Conservation (phyloP, 805 yeast genomes). For the Saturnispora besseyi region DNA sequence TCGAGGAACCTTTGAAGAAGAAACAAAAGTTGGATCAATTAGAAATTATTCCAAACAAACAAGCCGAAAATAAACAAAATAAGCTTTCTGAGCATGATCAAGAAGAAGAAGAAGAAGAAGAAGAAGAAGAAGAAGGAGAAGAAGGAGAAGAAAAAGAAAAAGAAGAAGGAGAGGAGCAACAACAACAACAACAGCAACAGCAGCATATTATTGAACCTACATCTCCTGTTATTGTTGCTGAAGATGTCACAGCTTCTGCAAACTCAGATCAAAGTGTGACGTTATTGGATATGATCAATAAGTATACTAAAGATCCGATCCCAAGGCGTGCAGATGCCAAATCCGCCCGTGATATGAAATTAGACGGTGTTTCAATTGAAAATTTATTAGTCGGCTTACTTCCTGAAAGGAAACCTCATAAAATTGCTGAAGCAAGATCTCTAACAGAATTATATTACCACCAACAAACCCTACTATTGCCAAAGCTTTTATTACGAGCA, state of each 20-base stretch:
- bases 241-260: too few relatives aligned
- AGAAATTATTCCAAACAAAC: not conserved
- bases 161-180: not conserved
- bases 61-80: not conserved
- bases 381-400: slow-evolving; percentile 38
- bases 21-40: not conserved
- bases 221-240: not conserved
- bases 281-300: slow-evolving; percentile 21
- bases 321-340: slow-evolving; percentile 24
- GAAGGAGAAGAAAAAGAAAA: not conserved
- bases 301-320: slow-evolving; percentile 17
- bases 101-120: not conserved
- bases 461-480: slow-evolving; percentile 80
- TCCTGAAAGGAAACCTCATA: slow-evolving; percentile 45
- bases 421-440: slow-evolving; percentile 50
- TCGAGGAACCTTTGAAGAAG: slow-evolving; percentile 2
- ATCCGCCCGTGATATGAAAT: slow-evolving; percentile 26
- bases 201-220: not conserved
- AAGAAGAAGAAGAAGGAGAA: not conserved
- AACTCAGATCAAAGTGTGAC: not conserved
- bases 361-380: slow-evolving; percentile 33
- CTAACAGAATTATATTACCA: slow-evolving; percentile 79
- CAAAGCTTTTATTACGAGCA: slow-evolving; percentile 71
- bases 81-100: not conserved
- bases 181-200: not conserved